phyloP scores from a whole-genome alignment of 345 rosid species.

The Populus deltoides region DNA sequence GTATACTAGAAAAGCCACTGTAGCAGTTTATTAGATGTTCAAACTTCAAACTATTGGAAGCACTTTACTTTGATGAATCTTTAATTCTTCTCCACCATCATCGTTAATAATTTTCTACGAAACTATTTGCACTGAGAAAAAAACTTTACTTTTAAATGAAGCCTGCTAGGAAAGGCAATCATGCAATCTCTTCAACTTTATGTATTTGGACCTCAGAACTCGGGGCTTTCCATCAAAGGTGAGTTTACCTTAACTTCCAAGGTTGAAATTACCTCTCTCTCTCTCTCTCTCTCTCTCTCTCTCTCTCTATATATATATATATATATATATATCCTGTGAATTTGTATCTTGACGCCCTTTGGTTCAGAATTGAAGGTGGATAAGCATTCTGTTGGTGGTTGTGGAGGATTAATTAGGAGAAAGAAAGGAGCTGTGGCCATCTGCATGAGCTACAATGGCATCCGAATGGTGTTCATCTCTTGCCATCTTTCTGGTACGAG shows the following conservation, averaged over 20 bases:
- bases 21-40: too few relatives aligned
- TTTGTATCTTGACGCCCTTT: background rate
- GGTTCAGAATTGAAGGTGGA: constrained; percentile 43
- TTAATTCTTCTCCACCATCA: too few relatives aligned
- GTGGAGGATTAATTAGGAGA: constrained; percentile 45
- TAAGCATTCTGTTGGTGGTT: constrained; percentile 41
- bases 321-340: background rate
- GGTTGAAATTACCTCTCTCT: background rate
- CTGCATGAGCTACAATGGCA: constrained; percentile 41
- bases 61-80: too few relatives aligned
- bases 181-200: constrained; percentile 56
- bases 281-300: background rate
- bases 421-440: constrained; percentile 55
- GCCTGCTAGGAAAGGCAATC: constrained; percentile 35
- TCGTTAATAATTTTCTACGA: background rate
- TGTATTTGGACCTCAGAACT: constrained; percentile 40
- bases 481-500: constrained; percentile 44
- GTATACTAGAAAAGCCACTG: too few relatives aligned
- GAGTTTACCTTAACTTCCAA: background rate
- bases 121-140: background rate
- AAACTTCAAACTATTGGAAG: too few relatives aligned
- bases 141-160: background rate
- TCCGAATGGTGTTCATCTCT: constrained; percentile 43
- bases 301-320: too few relatives aligned
- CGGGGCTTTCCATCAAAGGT: constrained; percentile 32